phyloP scores from a whole-genome alignment of 2,329 filamentous ascomycete species.

The Sporothrix protearum region DNA sequence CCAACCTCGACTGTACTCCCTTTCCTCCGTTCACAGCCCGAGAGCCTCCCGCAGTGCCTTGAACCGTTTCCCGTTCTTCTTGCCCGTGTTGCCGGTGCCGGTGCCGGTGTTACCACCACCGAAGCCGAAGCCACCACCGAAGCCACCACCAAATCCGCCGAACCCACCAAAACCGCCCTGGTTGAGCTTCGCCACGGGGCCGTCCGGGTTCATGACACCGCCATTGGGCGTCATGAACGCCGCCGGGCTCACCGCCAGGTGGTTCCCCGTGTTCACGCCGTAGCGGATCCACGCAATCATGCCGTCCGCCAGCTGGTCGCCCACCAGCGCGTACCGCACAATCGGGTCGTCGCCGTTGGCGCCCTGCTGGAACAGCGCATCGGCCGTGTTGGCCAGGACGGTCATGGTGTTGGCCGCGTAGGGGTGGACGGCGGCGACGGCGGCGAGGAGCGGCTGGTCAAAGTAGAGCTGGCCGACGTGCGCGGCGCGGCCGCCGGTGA shows the following conservation, averaged over 20 bases:
- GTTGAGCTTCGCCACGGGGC: conserved; percentile 23
- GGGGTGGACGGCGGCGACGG: conserved; percentile 47
- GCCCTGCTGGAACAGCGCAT: conserved; percentile 46
- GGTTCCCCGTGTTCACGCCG: conserved; percentile 41
- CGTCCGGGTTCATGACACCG: conserved; percentile 27
- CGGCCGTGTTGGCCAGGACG: conserved; percentile 50
- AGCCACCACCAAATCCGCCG: conserved; percentile 15
- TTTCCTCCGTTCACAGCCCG: neutral
- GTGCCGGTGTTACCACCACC: conserved; percentile 7
- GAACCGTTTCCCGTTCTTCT: conserved; percentile 11
- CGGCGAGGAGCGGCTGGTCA: conserved; percentile 50
- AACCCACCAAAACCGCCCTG: conserved; percentile 13
- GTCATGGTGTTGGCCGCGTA: conserved; percentile 43
- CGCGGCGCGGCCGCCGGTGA: conserved; percentile 47
- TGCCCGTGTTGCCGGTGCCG: neutral
- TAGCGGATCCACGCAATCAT: conserved; percentile 53
- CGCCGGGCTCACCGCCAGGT: conserved; percentile 25
- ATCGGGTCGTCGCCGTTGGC: conserved; percentile 54
- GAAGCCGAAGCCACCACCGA: conserved; percentile 12
- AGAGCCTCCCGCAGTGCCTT: neutral
- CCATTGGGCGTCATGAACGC: conserved; percentile 25
- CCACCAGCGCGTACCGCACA: conserved; percentile 55
- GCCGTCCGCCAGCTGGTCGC: conserved; percentile 49
- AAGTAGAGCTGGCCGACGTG: conserved; percentile 61
- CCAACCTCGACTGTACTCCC: too few species aligned